Percentiles rank a stretch among this genome's conserved stretches.
Evolutionary conservation across 345 rosid species (phyloP).

Genomic region (Brassica incana): DNA sequence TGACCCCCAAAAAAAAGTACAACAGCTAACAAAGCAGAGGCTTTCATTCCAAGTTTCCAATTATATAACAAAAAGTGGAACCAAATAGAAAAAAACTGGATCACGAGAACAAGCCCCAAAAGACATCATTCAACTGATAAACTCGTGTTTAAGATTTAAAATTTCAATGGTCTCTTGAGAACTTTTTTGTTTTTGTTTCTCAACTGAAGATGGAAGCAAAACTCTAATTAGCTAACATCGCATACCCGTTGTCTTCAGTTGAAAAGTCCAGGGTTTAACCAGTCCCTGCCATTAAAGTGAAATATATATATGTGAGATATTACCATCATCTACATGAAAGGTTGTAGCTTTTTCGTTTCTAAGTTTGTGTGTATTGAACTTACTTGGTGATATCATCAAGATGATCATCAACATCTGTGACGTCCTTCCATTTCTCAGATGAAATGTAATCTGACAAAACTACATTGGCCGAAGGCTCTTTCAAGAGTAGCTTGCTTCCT

Average conservation of each 20-base stretch:
- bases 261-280: constrained; percentile 89
- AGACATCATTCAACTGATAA: constrained; percentile 19
- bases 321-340: constrained; percentile 15
- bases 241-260: constrained; percentile 44
- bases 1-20: no score
- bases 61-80: constrained; percentile 23
- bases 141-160: constrained; percentile 4
- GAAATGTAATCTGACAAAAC: constrained; percentile 70
- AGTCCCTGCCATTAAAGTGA: constrained; percentile 66
- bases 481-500: constrained; percentile 58
- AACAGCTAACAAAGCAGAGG: constrained; percentile 11
- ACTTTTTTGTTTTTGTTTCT: background rate
- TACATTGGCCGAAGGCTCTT: constrained; percentile 83
- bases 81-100: background rate
- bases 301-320: constrained; percentile 13
- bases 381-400: constrained; percentile 90
- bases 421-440: constrained; percentile 74
- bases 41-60: constrained; percentile 11
- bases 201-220: constrained; percentile 19
- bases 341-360: background rate
- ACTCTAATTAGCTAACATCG: constrained; percentile 24
- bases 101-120: constrained; percentile 16
- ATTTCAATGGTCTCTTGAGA: constrained; percentile 12
- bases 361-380: constrained; percentile 22
- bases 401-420: constrained; percentile 91